Evolutionary conservation across 2,329 filamentous ascomycete species (phyloP).

Genomic region (Dactylella cylindrospora): DNA sequence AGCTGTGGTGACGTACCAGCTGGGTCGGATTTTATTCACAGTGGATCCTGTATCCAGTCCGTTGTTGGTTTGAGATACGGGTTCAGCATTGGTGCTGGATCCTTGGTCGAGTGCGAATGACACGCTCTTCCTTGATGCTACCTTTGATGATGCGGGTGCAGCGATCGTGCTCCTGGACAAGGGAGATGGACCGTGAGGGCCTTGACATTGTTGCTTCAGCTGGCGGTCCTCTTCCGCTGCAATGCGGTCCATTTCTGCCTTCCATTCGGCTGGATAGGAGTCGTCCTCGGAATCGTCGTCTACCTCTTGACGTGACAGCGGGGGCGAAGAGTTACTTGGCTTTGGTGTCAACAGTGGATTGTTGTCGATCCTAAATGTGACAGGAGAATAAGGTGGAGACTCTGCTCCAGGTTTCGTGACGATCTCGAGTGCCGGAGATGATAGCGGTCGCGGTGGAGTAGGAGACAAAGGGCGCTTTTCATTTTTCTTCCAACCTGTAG

Average conservation of each 20-base stretch:
- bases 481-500: too few relatives aligned
- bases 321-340: constrained; percentile 14
- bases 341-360: constrained; percentile 12
- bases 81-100: too few relatives aligned
- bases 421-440: constrained; percentile 32
- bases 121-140: constrained; percentile 14
- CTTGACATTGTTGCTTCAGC: neutral
- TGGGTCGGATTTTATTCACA: constrained; percentile 11
- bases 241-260: constrained; percentile 28
- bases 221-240: constrained; percentile 11
- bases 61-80: too few relatives aligned
- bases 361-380: constrained; percentile 34
- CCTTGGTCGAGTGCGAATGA: constrained; percentile 23
- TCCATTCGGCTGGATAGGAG: constrained; percentile 34
- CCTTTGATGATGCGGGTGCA: neutral
- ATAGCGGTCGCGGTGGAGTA: constrained; percentile 5
- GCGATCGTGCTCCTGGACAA: neutral
- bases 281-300: constrained; percentile 26
- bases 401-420: constrained; percentile 28
- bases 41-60: too few relatives aligned
- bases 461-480: neutral
- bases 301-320: constrained; percentile 21
- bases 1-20: constrained; percentile 17
- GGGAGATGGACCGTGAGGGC: constrained; percentile 2
- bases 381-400: constrained; percentile 34